phyloP scores from a whole-genome alignment of 306 rosid species.

The Cercis canadensis region DNA sequence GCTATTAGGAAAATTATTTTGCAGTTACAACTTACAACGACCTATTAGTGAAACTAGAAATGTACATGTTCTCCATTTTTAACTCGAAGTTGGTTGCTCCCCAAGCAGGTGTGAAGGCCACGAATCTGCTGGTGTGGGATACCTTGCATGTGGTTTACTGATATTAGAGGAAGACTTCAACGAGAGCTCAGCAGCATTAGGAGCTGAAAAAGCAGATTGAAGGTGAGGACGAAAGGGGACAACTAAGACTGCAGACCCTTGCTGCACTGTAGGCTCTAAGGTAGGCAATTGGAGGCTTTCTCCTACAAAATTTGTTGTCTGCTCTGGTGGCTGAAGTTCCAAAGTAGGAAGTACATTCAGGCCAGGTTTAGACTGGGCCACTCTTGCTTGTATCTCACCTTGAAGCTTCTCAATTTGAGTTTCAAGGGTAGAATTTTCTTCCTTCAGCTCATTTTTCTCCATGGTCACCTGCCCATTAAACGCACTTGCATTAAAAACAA shows the following conservation, averaged over 20 bases:
- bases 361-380: slow-evolving; percentile 71
- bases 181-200: slow-evolving; percentile 39
- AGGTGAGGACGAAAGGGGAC: slow-evolving; percentile 62
- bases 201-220: slow-evolving; percentile 48
- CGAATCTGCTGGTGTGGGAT: slow-evolving; percentile 82
- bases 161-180: slow-evolving; percentile 53
- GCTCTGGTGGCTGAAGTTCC: slow-evolving; percentile 44
- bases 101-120: slow-evolving; percentile 87
- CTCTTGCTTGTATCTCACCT: slow-evolving; percentile 64
- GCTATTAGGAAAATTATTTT: slow-evolving; percentile 15
- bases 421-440: slow-evolving; percentile 73
- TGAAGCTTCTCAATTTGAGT: slow-evolving; percentile 70
- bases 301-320: slow-evolving; percentile 47
- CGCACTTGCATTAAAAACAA: background rate
- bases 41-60: slow-evolving; percentile 33
- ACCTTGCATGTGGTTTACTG: slow-evolving; percentile 92
- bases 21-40: slow-evolving; percentile 11
- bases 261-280: slow-evolving; percentile 57
- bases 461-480: slow-evolving; percentile 59
- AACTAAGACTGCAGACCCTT: slow-evolving; percentile 66
- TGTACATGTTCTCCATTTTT: slow-evolving; percentile 45
- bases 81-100: slow-evolving; percentile 52
- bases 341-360: slow-evolving; percentile 60
- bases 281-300: slow-evolving; percentile 50
- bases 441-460: slow-evolving; percentile 82